A percentile compares a stretch with the other conserved stretches of the same genome.
Conservation (phyloP, 2,329 filamentous ascomycete genomes). For the Cryphonectria naterciae region DNA sequence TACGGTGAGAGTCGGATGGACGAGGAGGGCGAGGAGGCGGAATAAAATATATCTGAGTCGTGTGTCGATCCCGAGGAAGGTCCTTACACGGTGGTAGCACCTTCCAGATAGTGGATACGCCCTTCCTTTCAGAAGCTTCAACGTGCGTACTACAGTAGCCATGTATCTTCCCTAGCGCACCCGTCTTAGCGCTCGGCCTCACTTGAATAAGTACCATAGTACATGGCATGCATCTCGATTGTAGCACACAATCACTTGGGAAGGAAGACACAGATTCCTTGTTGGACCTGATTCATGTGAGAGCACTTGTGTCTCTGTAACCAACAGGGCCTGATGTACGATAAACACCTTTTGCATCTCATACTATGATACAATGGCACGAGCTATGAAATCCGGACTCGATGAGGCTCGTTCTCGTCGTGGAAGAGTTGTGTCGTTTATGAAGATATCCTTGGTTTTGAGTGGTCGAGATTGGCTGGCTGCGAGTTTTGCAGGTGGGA, state of each 20-base stretch:
- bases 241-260: background rate
- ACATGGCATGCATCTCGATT: background rate
- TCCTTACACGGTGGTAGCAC: background rate
- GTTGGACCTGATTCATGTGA: background rate
- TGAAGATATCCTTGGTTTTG: background rate
- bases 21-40: conserved; percentile 11
- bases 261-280: background rate
- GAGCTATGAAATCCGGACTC: background rate
- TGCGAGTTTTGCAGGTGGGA: background rate
- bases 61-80: conserved; percentile 1
- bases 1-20: background rate
- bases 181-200: background rate
- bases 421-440: background rate
- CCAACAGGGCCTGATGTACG: background rate
- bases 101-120: background rate
- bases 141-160: background rate
- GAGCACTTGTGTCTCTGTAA: background rate
- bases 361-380: background rate
- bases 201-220: background rate
- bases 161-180: background rate
- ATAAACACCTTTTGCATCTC: background rate
- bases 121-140: background rate
- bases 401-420: background rate
- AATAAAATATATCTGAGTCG: conserved; percentile 21
- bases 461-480: conserved; percentile 1